A percentile compares a stretch with the other conserved stretches of the same genome.
phyloP scores from a whole-genome alignment of 805 yeast species.

The Candida sanyiensis region DNA sequence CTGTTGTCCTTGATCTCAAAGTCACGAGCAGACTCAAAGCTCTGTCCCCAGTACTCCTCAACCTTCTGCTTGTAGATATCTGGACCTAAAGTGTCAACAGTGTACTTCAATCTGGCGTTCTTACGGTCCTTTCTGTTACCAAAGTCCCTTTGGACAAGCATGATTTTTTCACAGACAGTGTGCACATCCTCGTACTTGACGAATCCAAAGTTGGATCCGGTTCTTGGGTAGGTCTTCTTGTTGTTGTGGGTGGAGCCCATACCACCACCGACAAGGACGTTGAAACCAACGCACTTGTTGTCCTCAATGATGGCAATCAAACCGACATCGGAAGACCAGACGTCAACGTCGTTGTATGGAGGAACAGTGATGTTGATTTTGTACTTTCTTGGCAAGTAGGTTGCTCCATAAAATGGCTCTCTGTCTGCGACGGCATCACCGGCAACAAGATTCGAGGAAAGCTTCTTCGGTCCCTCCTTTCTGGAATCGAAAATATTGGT shows the following conservation, averaged over 20 bases:
- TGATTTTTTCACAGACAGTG: constrained; percentile 80
- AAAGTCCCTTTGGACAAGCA: constrained; percentile 89
- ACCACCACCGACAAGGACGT: constrained; percentile 94
- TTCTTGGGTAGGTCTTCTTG: constrained; percentile 92
- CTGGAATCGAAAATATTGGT: constrained; percentile 57
- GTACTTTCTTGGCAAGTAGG: constrained; percentile 91
- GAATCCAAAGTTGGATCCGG: constrained; percentile 84
- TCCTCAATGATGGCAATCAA: constrained; percentile 74
- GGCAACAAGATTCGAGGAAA: constrained; percentile 69
- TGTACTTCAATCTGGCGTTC: constrained; percentile 96
- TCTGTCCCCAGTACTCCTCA: constrained; percentile 76
- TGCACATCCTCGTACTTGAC: constrained; percentile 62
- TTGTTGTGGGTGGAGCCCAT: constrained; percentile 98
- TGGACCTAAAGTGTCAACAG: constrained; percentile 90
- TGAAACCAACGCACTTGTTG: constrained; percentile 68
- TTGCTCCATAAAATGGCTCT: constrained; percentile 85
- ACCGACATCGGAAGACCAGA: constrained; percentile 92
- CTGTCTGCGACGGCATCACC: constrained; percentile 76
- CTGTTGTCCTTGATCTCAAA: constrained; percentile 81
- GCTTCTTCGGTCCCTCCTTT: constrained; percentile 70
- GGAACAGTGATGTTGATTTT: constrained; percentile 93
- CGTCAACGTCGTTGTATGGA: constrained; percentile 95
- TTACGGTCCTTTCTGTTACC: constrained; percentile 96
- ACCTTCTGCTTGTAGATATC: constrained; percentile 74
- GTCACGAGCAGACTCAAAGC: constrained; percentile 63